Conservation (phyloP, 805 yeast species). For the Cyberlindnera mrakii region DNA sequence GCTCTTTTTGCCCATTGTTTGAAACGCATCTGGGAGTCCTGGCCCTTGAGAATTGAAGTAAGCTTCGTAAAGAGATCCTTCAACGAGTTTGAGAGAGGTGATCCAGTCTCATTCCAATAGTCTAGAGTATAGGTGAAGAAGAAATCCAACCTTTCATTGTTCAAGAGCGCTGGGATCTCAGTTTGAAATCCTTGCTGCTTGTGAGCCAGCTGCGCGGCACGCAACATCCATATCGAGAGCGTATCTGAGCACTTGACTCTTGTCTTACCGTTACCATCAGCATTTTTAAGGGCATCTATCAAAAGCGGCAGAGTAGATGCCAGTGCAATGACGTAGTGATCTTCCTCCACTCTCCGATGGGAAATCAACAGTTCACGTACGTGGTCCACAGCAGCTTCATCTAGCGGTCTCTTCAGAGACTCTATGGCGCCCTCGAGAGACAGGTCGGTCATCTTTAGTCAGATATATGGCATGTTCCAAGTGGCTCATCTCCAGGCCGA, state of each 20-base stretch:
- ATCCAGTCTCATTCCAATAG: constrained; percentile 65
- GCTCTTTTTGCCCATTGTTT: constrained; percentile 41
- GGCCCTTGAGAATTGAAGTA: constrained; percentile 32
- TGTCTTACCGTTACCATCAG: constrained; percentile 30
- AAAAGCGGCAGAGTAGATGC: constrained; percentile 23
- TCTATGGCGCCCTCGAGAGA: not conserved
- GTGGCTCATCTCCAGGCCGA: too few relatives aligned
- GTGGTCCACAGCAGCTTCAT: constrained; percentile 2
- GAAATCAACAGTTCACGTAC: constrained; percentile 14
- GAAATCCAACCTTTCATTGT: constrained; percentile 20
- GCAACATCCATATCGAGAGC: constrained; percentile 56
- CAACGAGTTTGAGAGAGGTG: constrained; percentile 65
- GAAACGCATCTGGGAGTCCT: constrained; percentile 24
- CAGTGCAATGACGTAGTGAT: constrained; percentile 11
- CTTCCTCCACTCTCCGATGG: constrained; percentile 10
- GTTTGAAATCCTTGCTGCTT: constrained; percentile 9
- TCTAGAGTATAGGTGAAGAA: constrained; percentile 54
- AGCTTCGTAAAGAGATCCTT: constrained; percentile 54
- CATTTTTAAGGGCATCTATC: constrained; percentile 24
- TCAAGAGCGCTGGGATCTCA: constrained; percentile 10
- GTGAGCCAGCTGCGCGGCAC: constrained; percentile 39
- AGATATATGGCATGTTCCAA: not conserved
- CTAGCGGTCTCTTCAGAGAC: constrained; percentile 2
- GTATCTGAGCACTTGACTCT: constrained; percentile 51
- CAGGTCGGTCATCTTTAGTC: not conserved